phyloP scores from a whole-genome alignment of 1,139 yeast genomes.

The Hansenula sp. region DNA sequence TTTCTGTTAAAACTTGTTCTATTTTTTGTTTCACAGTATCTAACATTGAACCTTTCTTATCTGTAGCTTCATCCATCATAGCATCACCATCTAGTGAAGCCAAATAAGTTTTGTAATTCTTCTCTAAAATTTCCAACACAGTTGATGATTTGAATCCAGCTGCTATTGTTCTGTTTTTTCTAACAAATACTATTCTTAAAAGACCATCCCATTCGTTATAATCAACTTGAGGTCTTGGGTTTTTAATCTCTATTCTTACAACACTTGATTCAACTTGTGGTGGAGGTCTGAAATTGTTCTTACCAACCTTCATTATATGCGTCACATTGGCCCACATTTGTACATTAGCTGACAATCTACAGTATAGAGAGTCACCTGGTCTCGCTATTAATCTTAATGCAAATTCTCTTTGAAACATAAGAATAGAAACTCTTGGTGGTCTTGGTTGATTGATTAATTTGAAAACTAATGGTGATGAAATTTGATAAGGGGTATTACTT shows the following conservation, averaged over 20 bases:
- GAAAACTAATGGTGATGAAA: conserved; percentile 93
- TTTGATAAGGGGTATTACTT: conserved; percentile 96
- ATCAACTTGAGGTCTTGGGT: conserved; percentile 88
- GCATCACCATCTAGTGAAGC: conserved; percentile 46
- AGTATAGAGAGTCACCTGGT: conserved; percentile 91
- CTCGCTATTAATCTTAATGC: conserved; percentile 89
- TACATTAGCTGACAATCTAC: conserved; percentile 91
- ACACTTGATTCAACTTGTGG: conserved; percentile 98
- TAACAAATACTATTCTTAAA: conserved; percentile 81
- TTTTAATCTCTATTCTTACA: conserved; percentile 86
- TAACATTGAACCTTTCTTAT: conserved; percentile 39
- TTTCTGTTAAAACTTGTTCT: conserved; percentile 64
- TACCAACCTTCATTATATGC: conserved; percentile 97
- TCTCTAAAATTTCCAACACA: conserved; percentile 79
- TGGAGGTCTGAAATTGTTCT: conserved; percentile 95
- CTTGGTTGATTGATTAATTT: conserved; percentile 84
- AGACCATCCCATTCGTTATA: conserved; percentile 97
- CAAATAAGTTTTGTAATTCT: conserved; percentile 78
- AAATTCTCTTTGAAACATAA: conserved; percentile 97
- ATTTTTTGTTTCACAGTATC: conserved; percentile 54
- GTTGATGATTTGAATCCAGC: conserved; percentile 89
- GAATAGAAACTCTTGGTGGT: conserved; percentile 92
- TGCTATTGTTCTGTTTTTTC: conserved; percentile 88
- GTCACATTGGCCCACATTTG: conserved; percentile 99
- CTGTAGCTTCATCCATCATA: conserved; percentile 26